Evolutionary conservation across 306 rosid species (phyloP).

Genomic region (Pueraria montana): DNA sequence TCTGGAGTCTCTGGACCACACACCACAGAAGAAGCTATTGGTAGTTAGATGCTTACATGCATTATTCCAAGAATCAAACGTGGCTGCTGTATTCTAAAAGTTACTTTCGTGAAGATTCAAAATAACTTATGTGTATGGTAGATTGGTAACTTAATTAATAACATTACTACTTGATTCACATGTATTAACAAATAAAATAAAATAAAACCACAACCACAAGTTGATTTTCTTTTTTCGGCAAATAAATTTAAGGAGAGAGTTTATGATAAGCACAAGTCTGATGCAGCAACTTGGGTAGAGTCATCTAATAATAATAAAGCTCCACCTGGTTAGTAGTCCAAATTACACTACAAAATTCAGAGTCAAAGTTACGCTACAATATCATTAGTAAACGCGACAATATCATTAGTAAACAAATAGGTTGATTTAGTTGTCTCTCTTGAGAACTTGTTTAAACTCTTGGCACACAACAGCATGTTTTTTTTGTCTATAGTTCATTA

Average conservation of each 20-base stretch:
- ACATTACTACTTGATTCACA: not conserved
- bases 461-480: not conserved
- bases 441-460: not conserved
- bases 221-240: not conserved
- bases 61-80: constrained; percentile 23
- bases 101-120: constrained; percentile 2
- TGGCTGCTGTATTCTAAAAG: constrained; percentile 23
- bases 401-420: not conserved
- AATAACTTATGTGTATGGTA: not conserved
- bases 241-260: not conserved
- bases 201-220: too few species aligned
- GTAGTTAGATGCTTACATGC: not conserved
- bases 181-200: not conserved
- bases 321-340: not conserved
- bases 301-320: too few species aligned
- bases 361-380: not conserved
- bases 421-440: not conserved
- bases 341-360: not conserved
- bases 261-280: not conserved
- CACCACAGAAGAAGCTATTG: not conserved
- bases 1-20: not conserved
- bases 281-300: not conserved
- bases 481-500: not conserved
- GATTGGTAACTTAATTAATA: not conserved
- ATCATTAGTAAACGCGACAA: not conserved